Base-by-base conservation (phyloP, 768 basidiomycete species). In the Pleurotus platypus region DNA sequence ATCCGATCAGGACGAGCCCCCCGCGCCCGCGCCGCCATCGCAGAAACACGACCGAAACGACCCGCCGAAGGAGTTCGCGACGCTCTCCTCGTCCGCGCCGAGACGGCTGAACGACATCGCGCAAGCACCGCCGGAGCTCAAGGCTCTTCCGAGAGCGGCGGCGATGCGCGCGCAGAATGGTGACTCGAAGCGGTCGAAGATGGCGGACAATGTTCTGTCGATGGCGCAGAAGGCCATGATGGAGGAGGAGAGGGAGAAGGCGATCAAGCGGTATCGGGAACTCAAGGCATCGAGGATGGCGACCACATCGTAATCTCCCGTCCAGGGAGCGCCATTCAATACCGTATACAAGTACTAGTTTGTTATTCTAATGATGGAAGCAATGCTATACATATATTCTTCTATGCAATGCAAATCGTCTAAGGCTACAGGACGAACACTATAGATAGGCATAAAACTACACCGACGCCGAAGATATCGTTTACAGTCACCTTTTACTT, bases 211-310 rank as follows among this genome's bases (percentile, higher is more conserved):
- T 2, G 77, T 89, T 6, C 61, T 92, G 27, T 87, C 86, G 26
- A 85, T 90, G 80, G 84, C 86, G 12, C 89, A 91, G 72, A 85
- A 83, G 66, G 76, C 77, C 5, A 84, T 89, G 84, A 84, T 93
- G 81, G 88, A 88, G 63, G 75, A 76, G 53, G 90, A 92, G 68
- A 77, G 90, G 60, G 85, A 88, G 62, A 85, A 79, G 58, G 88
- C 72, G 18, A 85, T 93, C 58, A 71, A 69, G 64, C 76, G 79
- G 55, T 92, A 91, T 68, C 73, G 90, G 58, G 80, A 86, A 69
- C 63, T 92, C 69, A 91, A 87, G 68, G 84, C 80, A 18, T 72
- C 66, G 62, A 77, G 73, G 64, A 64, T 61, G 42, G 63, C 62
- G 8, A 8, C 30, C 1, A 35, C 30, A 9, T 35, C 30, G 30